Evolutionary conservation across 192 early-diverging fungal genomes (phyloP), one percentile per base, ranked within the genome.

Genomic region (Coemansia sp.): DNA sequence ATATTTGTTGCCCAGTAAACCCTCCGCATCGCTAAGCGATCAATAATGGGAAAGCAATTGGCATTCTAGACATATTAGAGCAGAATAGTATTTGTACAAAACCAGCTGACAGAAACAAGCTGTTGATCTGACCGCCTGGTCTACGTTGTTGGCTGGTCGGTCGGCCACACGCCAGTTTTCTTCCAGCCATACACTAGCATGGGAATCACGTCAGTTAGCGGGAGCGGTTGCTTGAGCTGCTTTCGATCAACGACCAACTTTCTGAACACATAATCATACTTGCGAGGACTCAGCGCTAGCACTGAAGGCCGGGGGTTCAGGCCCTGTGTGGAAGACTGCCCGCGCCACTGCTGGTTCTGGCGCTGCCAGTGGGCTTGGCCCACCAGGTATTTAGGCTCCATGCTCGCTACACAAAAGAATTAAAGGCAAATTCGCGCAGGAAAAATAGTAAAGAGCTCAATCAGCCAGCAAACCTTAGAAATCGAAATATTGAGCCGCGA

Each of bases 121-220:
- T 12, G 41, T 12, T n/a, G 16, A 11, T 43, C 14, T n/a, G 16
- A 43, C 13, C 41, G 41, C 41, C 12, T 16, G 16, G 41, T 43
- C 18, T 49, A 49, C 47, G 7, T 16, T 19, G 13, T 7, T 20
- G 47, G 47, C 47, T 49, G 47, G 3, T 77, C 59, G 12, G 69
- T 10, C 20, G 76, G 76, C 76, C 76, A 79, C 13, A 70, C 38
- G 1, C 76, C 76, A 0, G 67, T 52, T 43, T 65, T 57, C 35
- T 73, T 73, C 76, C 76, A 79, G 14, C 76, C 76, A 20, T 63
- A 29, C 0, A 79, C 61, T 18, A 79, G 59, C 39, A 79, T 63
- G 11, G 64, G 64, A 27, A 79, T 66, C 39, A 57, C 59, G 16
- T 79, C 71, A 8, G 60, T 38, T 26, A 79, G 59, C 10, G 71